These are phyloP conservation scores for Coemansia sp. DNA, from an alignment of 192 early-diverging fungal genomes.

Conservation along the genomic window DNA sequence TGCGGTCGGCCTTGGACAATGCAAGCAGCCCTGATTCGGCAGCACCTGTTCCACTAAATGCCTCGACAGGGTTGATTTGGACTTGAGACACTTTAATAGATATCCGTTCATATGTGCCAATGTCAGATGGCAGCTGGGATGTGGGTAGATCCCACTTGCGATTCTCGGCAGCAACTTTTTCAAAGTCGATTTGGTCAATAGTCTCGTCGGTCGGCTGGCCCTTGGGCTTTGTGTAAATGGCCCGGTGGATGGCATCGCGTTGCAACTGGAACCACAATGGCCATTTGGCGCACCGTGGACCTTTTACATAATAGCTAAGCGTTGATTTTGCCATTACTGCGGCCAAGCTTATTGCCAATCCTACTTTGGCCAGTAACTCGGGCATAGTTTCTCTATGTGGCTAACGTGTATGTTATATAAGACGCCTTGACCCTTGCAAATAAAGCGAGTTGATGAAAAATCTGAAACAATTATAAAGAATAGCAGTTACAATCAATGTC, in stretches of 20 bases:
- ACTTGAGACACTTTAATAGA: constrained; percentile 20
- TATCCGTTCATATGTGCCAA: constrained; percentile 17
- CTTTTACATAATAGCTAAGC: constrained; percentile 38
- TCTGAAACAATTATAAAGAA: background rate
- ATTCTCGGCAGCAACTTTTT: constrained; percentile 10
- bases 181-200: constrained; percentile 47
- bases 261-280: constrained; percentile 40
- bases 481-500: background rate
- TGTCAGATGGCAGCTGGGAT: constrained; percentile 10
- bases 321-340: constrained; percentile 20
- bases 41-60: constrained; percentile 26
- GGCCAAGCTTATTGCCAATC: constrained; percentile 12
- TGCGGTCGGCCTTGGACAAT: constrained; percentile 17
- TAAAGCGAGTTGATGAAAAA: too few relatives aligned
- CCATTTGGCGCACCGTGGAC: constrained; percentile 43
- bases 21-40: constrained; percentile 23
- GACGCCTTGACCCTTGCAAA: background rate
- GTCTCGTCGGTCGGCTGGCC: too few relatives aligned
- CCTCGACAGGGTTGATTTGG: constrained; percentile 6
- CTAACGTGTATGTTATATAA: background rate
- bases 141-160: constrained; percentile 20
- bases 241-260: constrained; percentile 26
- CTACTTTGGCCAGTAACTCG: constrained; percentile 22
- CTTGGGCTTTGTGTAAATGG: background rate
- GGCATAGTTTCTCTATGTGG: constrained; percentile 6